Evolutionary conservation across 805 yeast species (phyloP), one percentile per base, ranked within the genome.

Genomic region (Candida methanosorbosa): DNA sequence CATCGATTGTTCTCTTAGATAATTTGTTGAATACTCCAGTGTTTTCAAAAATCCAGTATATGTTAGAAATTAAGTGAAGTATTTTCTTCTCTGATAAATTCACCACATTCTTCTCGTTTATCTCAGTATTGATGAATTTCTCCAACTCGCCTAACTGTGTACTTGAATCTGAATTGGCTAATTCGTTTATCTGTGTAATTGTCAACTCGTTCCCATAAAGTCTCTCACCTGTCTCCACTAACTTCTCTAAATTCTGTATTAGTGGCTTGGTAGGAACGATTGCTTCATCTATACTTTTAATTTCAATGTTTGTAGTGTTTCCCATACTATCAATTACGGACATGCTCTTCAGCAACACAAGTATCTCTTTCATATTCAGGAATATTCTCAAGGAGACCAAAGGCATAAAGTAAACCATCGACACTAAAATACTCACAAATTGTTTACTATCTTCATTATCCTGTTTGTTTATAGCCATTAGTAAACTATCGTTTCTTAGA

Each of bases 211-310:
- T 55, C 1, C 50, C 45, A 28, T 44, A 46, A 9, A 57, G 35
- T 18, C 56, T 36, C 37, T 56, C 55, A 11, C 49, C 56, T 9
- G 50, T 42, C 28, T 52, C 54, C 18, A 57, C 49, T 18, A 53
- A 35, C 1, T 29, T 30, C 16, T 42, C 33, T 6, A 54, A 16
- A 17, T 24, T 17, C 14, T 22, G 27, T 5, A 37, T 31, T 7
- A 47, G 27, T 1, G 34, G 11, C 8, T 30, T 26, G n/a, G 54
- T 37, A 15, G 52, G 55, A 11, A 7, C 23, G 4, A 44, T 32
- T 0, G 18, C 20, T 13, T 29, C 24, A 9, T 15, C 27, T 27
- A 35, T 32, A 11, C 36, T 39, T 3, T 33, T 26, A 3, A 45
- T 27, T 8, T 33, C 9, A 2, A 16, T 13, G 3, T 5, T 13